Conservation (phyloP, 1,284 basidiomycete genomes). For the Jaminaea rosea region DNA sequence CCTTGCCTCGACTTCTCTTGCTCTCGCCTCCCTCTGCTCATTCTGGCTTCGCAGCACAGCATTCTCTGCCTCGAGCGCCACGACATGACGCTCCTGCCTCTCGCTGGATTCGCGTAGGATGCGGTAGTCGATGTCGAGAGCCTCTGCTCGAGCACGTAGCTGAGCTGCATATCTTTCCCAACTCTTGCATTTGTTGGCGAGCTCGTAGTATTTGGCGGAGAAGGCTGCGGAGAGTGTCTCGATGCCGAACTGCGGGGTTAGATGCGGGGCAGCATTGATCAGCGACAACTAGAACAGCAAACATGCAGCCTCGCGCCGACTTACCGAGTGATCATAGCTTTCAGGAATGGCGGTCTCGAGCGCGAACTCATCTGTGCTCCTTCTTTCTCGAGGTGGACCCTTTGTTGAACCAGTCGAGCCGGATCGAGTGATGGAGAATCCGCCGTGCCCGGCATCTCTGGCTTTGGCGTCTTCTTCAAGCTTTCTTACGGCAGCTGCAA, state of each 20-base stretch:
- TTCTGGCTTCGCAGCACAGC: conserved; percentile 13
- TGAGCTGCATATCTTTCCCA: conserved; percentile 37
- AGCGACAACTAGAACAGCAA: too few species aligned
- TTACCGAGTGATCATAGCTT: too few species aligned
- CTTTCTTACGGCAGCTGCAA: background rate
- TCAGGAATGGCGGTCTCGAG: too few species aligned
- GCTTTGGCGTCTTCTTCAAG: background rate
- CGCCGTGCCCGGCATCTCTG: too few species aligned
- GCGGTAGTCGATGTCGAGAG: conserved; percentile 25
- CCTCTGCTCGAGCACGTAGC: conserved; percentile 24
- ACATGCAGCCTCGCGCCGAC: too few species aligned
- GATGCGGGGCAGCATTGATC: too few species aligned
- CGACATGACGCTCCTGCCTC: conserved; percentile 7
- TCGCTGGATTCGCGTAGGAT: conserved; percentile 22
- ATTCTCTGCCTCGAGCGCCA: conserved; percentile 23
- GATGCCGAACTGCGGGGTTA: conserved; percentile 19
- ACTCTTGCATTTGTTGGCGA: conserved; percentile 33
- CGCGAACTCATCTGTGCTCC: too few species aligned
- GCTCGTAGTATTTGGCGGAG: conserved; percentile 28
- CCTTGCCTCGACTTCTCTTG: background rate
- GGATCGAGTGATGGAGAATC: too few species aligned
- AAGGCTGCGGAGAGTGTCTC: conserved; percentile 31
- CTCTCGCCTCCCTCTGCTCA: conserved; percentile 6
- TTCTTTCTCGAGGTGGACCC: too few species aligned
- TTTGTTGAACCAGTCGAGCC: too few species aligned